Percentiles rank a stretch among this genome's conserved stretches.
Conservation (phyloP, 768 basidiomycete genomes). For the Trametes cinnabarina region DNA sequence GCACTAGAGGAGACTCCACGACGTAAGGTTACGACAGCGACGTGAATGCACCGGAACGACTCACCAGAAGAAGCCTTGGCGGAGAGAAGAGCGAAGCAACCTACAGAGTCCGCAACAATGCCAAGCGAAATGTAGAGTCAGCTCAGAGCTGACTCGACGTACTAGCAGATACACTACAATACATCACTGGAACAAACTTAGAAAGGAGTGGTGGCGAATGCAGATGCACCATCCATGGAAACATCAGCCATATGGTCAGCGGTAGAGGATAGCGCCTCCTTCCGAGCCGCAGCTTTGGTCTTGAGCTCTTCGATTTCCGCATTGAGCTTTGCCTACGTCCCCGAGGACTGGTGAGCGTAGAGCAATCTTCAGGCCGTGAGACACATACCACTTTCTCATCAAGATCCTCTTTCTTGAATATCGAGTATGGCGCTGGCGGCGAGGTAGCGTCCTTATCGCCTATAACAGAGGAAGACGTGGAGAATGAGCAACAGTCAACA, state of each 20-base stretch:
- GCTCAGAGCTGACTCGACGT: background rate
- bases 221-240: slow-evolving; percentile 18
- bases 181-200: background rate
- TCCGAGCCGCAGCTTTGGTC: slow-evolving; percentile 46
- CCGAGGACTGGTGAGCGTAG: background rate
- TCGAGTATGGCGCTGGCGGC: slow-evolving; percentile 50
- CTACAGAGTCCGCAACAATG: background rate
- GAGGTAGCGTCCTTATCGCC: slow-evolving; percentile 43
- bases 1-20: background rate
- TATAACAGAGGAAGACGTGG: slow-evolving; percentile 19
- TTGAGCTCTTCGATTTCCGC: slow-evolving; percentile 58
- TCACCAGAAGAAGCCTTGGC: background rate
- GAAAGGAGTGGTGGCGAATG: background rate
- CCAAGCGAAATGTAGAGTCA: background rate
- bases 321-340: slow-evolving; percentile 50
- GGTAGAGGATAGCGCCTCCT: slow-evolving; percentile 24
- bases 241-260: slow-evolving; percentile 14
- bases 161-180: slow-evolving; percentile 15
- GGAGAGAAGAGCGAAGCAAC: background rate
- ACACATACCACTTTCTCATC: slow-evolving; percentile 53
- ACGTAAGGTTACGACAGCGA: background rate
- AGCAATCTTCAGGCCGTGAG: too few relatives aligned
- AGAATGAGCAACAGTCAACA: background rate
- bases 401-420: slow-evolving; percentile 57
- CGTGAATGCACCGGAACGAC: background rate